Conservation (phyloP, 2,329 filamentous ascomycete species). For the Fusarium denticulatum region DNA sequence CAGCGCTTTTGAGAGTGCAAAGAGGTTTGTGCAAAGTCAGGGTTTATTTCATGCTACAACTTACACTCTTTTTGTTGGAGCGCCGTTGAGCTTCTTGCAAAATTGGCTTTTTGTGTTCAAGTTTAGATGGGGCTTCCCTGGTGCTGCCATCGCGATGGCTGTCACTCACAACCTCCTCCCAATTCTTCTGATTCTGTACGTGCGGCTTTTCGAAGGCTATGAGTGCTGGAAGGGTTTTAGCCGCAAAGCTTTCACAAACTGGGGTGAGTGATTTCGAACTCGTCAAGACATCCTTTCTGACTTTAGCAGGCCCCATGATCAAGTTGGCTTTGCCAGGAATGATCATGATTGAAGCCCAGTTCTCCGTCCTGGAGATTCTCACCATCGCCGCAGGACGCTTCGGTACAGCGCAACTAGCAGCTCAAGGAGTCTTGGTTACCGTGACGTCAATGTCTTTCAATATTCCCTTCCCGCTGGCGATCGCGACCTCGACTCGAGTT, state of each 20-base stretch:
- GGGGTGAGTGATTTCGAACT: constrained; percentile 51
- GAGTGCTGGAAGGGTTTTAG: constrained; percentile 86
- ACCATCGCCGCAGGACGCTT: constrained; percentile 82
- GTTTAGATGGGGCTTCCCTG: constrained; percentile 73
- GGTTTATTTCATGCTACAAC: constrained; percentile 79
- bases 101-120: constrained; percentile 81
- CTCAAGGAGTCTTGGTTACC: constrained; percentile 83
- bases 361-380: constrained; percentile 87
- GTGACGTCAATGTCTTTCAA: constrained; percentile 84
- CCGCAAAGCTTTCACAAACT: constrained; percentile 73
- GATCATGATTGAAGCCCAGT: constrained; percentile 91
- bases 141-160: constrained; percentile 80
- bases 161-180: constrained; percentile 81
- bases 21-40: constrained; percentile 82
- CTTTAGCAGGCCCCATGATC: constrained; percentile 69
- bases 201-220: constrained; percentile 73
- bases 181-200: constrained; percentile 76
- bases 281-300: neutral
- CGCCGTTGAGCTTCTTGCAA: constrained; percentile 77
- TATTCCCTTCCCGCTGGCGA: constrained; percentile 88
- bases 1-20: constrained; percentile 77
- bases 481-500: constrained; percentile 85
- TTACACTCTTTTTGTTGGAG: constrained; percentile 77
- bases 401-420: constrained; percentile 79
- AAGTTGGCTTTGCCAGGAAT: constrained; percentile 85